These are phyloP conservation scores for Phytomonas francai DNA, from an alignment of 208 protist genomes.

Conservation along the genomic window DNA sequence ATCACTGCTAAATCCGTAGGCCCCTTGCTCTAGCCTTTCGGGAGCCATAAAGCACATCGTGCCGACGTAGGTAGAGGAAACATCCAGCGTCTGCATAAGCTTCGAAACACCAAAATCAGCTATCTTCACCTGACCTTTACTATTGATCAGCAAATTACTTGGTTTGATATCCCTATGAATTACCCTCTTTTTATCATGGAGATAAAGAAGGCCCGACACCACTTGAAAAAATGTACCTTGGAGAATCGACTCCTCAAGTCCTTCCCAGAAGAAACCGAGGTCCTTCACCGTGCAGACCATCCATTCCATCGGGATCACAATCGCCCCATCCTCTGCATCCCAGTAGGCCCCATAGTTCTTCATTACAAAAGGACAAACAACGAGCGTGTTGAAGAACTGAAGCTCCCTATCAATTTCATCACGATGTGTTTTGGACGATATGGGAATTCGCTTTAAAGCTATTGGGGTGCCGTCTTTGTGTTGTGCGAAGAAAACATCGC, in stretches of 20 bases:
- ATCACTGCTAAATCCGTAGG: constrained; percentile 90
- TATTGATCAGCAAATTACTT: constrained; percentile 95
- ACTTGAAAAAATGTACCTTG: constrained; percentile 84
- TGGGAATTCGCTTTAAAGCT: constrained; percentile 82
- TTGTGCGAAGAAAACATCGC: constrained; percentile 62
- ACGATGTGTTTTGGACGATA: constrained; percentile 78
- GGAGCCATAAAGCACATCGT: constrained; percentile 94
- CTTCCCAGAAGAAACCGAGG: constrained; percentile 71
- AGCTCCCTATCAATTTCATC: constrained; percentile 84
- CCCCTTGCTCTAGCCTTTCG: constrained; percentile 82
- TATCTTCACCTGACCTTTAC: constrained; percentile 85
- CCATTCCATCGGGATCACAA: constrained; percentile 89
- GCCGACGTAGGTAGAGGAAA: constrained; percentile 89
- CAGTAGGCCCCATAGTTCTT: constrained; percentile 85
- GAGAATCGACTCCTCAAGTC: constrained; percentile 71
- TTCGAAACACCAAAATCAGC: constrained; percentile 92
- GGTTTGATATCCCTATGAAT: constrained; percentile 97
- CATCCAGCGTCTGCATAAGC: constrained; percentile 77
- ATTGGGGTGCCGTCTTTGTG: constrained; percentile 70
- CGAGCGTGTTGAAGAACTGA: constrained; percentile 68
- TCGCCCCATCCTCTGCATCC: constrained; percentile 72
- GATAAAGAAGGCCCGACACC: constrained; percentile 72
- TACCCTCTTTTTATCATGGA: constrained; percentile 80
- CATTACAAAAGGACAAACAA: constrained; percentile 79
- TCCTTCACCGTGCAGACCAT: constrained; percentile 86